These are phyloP conservation scores for Cadophora luteo-olivacea DNA, from an alignment of 2,329 filamentous ascomycete genomes.

Conservation along the genomic window DNA sequence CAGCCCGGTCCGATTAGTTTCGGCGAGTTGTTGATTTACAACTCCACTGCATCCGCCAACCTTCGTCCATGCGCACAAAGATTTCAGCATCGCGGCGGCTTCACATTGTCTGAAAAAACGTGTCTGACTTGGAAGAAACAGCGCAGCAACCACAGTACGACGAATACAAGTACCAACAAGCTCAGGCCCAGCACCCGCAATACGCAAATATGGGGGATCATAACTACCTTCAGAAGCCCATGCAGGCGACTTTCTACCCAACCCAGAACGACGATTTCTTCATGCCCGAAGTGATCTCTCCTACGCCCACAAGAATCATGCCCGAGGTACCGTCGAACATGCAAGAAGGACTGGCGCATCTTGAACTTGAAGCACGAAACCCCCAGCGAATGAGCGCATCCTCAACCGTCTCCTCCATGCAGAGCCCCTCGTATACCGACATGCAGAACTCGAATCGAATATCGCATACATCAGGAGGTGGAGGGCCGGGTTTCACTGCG, in stretches of 20 bases:
- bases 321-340: constrained; percentile 96
- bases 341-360: constrained; percentile 89
- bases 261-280: constrained; percentile 72
- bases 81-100: neutral
- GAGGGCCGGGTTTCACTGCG: constrained; percentile 39
- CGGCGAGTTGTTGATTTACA: constrained; percentile 11
- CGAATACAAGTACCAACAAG: neutral
- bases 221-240: constrained; percentile 34
- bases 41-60: neutral
- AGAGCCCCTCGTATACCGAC: constrained; percentile 32
- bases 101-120: neutral
- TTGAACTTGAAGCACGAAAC: constrained; percentile 79
- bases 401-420: constrained; percentile 34
- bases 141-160: constrained; percentile 6
- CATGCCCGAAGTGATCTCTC: constrained; percentile 72
- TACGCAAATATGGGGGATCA: constrained; percentile 22
- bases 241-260: constrained; percentile 70
- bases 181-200: constrained; percentile 24
- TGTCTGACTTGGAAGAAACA: neutral
- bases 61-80: constrained; percentile 12
- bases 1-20: neutral
- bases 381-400: constrained; percentile 43
- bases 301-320: constrained; percentile 78
- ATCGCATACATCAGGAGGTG: constrained; percentile 24
- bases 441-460: constrained; percentile 25